phyloP scores from a whole-genome alignment of 306 rosid species.

The Prunus campanulata region DNA sequence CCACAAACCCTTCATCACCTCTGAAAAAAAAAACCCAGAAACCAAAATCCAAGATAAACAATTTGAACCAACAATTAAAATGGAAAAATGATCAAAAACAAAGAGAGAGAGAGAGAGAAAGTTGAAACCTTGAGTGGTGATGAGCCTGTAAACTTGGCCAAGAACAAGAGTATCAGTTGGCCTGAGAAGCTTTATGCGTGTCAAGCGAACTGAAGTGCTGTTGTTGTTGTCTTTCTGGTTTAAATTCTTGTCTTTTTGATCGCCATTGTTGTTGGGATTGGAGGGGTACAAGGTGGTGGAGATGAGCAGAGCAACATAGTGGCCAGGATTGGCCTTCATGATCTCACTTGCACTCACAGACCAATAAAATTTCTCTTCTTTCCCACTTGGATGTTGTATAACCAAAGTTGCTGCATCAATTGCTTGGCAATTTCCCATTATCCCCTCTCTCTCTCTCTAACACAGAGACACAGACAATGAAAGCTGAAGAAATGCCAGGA shows the following conservation, averaged over 20 bases:
- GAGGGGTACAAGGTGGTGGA: conserved; percentile 72
- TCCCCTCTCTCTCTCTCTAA: conserved; percentile 13
- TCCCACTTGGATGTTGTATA: conserved; percentile 86
- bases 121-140: conserved; percentile 68
- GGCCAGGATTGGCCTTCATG: conserved; percentile 87
- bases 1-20: conserved; percentile 81
- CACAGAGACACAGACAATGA: background rate
- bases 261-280: conserved; percentile 22
- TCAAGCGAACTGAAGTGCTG: conserved; percentile 59
- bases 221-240: conserved; percentile 16
- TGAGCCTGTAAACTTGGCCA: conserved; percentile 92
- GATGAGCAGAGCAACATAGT: conserved; percentile 93
- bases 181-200: conserved; percentile 91
- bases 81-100: background rate
- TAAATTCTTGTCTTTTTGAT: conserved; percentile 19
- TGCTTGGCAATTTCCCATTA: conserved; percentile 98
- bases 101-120: background rate
- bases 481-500: background rate
- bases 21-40: conserved; percentile 39
- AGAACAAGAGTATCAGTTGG: conserved; percentile 87
- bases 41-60: conserved; percentile 4
- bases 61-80: conserved; percentile 2
- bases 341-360: conserved; percentile 77
- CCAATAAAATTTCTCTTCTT: conserved; percentile 71
- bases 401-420: conserved; percentile 88